These are phyloP conservation scores for Podaxis mareebaensis DNA, from an alignment of 768 basidiomycete species.

Conservation along the genomic window DNA sequence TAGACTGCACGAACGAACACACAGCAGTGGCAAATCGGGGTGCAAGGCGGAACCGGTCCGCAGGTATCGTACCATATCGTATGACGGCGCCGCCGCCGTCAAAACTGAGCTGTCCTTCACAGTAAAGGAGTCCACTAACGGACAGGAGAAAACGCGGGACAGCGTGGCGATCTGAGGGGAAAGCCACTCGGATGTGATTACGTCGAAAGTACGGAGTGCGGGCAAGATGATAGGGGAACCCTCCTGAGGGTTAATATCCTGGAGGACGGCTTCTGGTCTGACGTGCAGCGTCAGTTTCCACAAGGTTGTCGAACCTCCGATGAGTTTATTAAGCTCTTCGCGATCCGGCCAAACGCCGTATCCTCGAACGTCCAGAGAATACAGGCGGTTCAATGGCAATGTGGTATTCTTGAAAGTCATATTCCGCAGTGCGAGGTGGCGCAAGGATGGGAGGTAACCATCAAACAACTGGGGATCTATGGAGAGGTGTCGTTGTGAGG, in stretches of 20 bases:
- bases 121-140: constrained; percentile 26
- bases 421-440: constrained; percentile 28
- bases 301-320: constrained; percentile 24
- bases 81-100: constrained; percentile 6
- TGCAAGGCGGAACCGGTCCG: constrained; percentile 6
- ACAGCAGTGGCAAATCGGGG: constrained; percentile 18
- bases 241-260: constrained; percentile 19
- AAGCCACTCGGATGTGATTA: constrained; percentile 34
- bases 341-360: constrained; percentile 31
- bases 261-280: constrained; percentile 24
- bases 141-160: constrained; percentile 27
- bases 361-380: constrained; percentile 30
- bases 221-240: constrained; percentile 26
- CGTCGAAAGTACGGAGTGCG: constrained; percentile 23
- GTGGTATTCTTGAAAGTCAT: constrained; percentile 25
- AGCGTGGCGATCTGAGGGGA: constrained; percentile 24
- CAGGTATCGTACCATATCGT: constrained; percentile 27
- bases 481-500: constrained; percentile 20
- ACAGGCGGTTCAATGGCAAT: constrained; percentile 24
- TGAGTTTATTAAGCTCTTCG: constrained; percentile 23
- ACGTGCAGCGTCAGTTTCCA: constrained; percentile 30
- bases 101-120: constrained; percentile 24
- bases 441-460: constrained; percentile 25
- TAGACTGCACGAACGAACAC: constrained; percentile 23
- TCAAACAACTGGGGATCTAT: constrained; percentile 23